Conservation (phyloP, 805 yeast genomes). For the Cyberlindnera misumaiensis region DNA sequence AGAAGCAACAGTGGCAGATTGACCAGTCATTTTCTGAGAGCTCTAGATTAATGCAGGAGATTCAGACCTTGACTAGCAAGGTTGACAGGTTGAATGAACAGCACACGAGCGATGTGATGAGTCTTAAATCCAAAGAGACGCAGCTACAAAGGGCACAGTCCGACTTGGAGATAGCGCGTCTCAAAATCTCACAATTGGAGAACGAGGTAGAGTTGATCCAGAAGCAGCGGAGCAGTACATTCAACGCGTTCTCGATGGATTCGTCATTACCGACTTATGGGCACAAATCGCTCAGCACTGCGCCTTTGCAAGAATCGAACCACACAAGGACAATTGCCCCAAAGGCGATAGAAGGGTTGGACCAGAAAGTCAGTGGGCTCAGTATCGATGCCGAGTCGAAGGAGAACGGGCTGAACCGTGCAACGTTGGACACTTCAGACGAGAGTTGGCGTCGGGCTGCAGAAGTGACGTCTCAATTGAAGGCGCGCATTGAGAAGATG, state of each 20-base stretch:
- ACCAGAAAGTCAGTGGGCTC: constrained; percentile 22
- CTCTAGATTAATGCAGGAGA: constrained; percentile 22
- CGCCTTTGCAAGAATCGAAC: constrained; percentile 17
- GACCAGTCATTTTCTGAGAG: constrained; percentile 25
- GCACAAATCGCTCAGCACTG: neutral
- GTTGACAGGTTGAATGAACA: constrained; percentile 42
- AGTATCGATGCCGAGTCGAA: constrained; percentile 24
- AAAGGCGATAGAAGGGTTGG: constrained; percentile 16
- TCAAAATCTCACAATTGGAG: constrained; percentile 48
- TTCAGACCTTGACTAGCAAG: constrained; percentile 16
- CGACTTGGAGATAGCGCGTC: constrained; percentile 53
- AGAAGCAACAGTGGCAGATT: constrained; percentile 22
- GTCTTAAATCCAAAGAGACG: constrained; percentile 61
- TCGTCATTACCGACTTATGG: neutral
- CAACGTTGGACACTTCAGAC: constrained; percentile 38
- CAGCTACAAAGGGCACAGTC: constrained; percentile 53
- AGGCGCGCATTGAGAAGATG: constrained; percentile 86
- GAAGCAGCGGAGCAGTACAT: constrained; percentile 22
- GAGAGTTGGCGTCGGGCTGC: constrained; percentile 85
- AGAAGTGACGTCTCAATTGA: constrained; percentile 78
- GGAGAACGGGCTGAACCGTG: constrained; percentile 13
- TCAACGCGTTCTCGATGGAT: constrained; percentile 3
- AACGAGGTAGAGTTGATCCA: constrained; percentile 34
- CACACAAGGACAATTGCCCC: neutral
- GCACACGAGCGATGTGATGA: constrained; percentile 41